Evolutionary conservation across 768 basidiomycete genomes (phyloP).

Genomic region (Artomyces pyxidatus): DNA sequence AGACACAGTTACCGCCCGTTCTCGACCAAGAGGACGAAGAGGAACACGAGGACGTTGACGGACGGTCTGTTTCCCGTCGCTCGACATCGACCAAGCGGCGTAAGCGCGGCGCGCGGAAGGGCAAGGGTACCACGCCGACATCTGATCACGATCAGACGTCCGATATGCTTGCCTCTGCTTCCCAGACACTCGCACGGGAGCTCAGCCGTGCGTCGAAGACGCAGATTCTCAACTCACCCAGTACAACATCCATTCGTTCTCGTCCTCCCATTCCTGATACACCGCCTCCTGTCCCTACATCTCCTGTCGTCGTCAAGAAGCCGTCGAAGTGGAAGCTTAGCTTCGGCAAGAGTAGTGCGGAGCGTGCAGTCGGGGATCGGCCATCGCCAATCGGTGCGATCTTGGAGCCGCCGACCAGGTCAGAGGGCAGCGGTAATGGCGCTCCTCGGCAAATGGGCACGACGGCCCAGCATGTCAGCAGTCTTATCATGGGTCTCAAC

Average conservation of each 20-base stretch:
- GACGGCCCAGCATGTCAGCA: slow-evolving; percentile 72
- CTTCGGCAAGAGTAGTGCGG: slow-evolving; percentile 49
- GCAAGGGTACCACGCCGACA: slow-evolving; percentile 46
- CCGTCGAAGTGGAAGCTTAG: slow-evolving; percentile 81
- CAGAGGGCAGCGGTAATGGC: slow-evolving; percentile 10
- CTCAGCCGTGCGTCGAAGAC: slow-evolving; percentile 50
- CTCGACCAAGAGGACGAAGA: slow-evolving; percentile 27
- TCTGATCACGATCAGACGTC: slow-evolving; percentile 43
- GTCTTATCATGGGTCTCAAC: slow-evolving; percentile 63
- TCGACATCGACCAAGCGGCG: slow-evolving; percentile 64
- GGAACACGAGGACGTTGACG: slow-evolving; percentile 16
- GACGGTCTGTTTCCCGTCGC: slow-evolving; percentile 5
- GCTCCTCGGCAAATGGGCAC: slow-evolving; percentile 36
- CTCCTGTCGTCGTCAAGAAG: slow-evolving; percentile 50
- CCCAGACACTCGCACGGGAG: slow-evolving; percentile 78
- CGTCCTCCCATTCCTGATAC: slow-evolving; percentile 15
- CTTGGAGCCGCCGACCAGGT: slow-evolving; percentile 4
- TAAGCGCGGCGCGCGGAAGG: slow-evolving; percentile 81
- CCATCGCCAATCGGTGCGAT: slow-evolving; percentile 7
- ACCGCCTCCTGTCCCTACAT: slow-evolving; percentile 23
- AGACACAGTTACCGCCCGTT: slow-evolving; percentile 17
- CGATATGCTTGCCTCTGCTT: slow-evolving; percentile 67
- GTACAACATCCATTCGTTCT: slow-evolving; percentile 11
- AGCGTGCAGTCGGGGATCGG: slow-evolving; percentile 9
- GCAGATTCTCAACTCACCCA: neutral